These are phyloP conservation scores for Euphorbia schlechtendalii DNA, from an alignment of 441 rosid species.

Conservation along the genomic window DNA sequence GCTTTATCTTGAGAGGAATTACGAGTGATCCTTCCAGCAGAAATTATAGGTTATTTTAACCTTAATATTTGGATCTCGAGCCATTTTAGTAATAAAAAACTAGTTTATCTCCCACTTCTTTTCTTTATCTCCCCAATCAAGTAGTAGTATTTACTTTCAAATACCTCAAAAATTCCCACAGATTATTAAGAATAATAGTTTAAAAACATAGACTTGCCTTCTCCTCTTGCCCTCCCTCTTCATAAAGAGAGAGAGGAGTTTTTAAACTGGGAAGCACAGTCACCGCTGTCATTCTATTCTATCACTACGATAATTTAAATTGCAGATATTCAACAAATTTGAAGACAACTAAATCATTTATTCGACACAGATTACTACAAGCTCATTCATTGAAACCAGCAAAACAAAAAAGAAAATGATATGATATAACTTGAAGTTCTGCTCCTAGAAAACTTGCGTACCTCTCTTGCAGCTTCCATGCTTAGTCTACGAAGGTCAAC, in stretches of 20 bases:
- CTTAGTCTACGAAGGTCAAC: conserved; percentile 98
- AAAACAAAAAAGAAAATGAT: background rate
- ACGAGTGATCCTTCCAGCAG: background rate
- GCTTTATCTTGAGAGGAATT: too few relatives aligned
- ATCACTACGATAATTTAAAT: background rate
- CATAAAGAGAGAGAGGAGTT: background rate
- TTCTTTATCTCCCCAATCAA: background rate
- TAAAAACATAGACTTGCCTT: background rate
- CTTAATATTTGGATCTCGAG: background rate
- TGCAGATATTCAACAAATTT: background rate
- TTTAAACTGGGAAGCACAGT: background rate
- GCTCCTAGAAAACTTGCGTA: conserved; percentile 25
- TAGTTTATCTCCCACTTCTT: background rate
- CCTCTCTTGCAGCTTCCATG: conserved; percentile 99
- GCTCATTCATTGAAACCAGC: background rate
- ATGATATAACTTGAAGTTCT: background rate
- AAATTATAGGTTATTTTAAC: background rate
- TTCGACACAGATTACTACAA: background rate
- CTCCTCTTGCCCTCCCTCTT: background rate
- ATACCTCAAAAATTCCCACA: background rate
- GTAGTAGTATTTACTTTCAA: background rate
- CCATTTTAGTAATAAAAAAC: background rate
- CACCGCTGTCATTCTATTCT: background rate
- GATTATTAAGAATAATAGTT: background rate
- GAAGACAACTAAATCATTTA: background rate